These are phyloP conservation scores for Stylonectria norvegica DNA, from an alignment of 2,329 filamentous ascomycete species.

Conservation along the genomic window DNA sequence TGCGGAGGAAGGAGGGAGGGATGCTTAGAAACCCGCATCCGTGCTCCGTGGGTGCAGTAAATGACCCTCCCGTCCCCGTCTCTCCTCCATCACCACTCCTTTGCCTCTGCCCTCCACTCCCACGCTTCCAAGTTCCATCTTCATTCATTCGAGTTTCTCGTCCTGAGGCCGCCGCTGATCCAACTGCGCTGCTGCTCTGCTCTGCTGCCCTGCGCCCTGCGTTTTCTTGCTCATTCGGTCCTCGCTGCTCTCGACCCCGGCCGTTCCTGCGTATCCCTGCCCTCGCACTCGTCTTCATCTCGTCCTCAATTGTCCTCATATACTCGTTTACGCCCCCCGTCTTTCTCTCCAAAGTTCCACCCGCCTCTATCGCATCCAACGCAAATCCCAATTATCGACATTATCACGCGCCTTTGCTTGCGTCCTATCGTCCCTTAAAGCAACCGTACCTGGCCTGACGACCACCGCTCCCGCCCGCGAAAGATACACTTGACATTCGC, in stretches of 20 bases:
- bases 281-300: conserved; percentile 9
- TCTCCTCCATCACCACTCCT: conserved; percentile 15
- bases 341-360: conserved; percentile 23
- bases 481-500: neutral
- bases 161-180: conserved; percentile 22
- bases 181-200: conserved; percentile 1
- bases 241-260: conserved; percentile 6
- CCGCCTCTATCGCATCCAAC: conserved; percentile 20
- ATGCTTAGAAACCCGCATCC: too few species aligned
- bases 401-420: conserved; percentile 7
- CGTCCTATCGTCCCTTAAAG: conserved; percentile 5
- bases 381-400: conserved; percentile 12
- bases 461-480: neutral
- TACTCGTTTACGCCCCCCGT: conserved; percentile 26
- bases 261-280: conserved; percentile 13
- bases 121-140: conserved; percentile 11
- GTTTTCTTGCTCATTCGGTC: conserved; percentile 1
- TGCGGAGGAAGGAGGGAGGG: too few species aligned
- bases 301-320: conserved; percentile 21
- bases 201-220: conserved; percentile 2
- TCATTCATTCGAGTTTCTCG: conserved; percentile 6
- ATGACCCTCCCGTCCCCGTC: too few species aligned
- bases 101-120: conserved; percentile 9
- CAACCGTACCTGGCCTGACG: neutral
- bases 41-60: too few species aligned